Evolutionary conservation across 225 moss, liverwort and hornwort genomes (phyloP).

Genomic region (Straminergon stramineum): DNA sequence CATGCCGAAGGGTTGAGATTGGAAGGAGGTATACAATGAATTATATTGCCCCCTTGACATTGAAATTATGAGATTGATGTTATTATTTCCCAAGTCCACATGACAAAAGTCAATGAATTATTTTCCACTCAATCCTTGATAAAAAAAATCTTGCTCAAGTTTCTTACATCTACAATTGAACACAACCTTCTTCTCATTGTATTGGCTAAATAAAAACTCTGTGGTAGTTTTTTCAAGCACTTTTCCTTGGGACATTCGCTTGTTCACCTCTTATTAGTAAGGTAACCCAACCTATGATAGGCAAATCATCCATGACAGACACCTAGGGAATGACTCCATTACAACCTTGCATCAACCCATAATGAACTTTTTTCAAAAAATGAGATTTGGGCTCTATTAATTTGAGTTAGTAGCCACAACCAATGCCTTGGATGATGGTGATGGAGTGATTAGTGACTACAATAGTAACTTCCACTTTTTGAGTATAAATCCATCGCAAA

Average conservation of each 20-base stretch:
- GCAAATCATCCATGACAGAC: no score
- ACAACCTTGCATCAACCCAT: no score
- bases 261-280: background rate
- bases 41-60: background rate
- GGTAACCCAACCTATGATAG: no score
- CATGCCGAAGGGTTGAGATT: no score
- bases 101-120: background rate
- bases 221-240: background rate
- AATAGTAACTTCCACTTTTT: no score
- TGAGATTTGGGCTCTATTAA: no score
- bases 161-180: background rate
- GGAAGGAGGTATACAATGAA: background rate
- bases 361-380: no score
- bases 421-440: no score
- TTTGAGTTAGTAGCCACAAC: no score
- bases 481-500: no score
- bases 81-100: background rate
- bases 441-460: no score
- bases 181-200: background rate
- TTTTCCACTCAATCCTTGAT: background rate
- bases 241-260: background rate
- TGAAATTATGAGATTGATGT: background rate
- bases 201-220: background rate
- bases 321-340: no score
- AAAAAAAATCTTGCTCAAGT: accelerated